Conservation (phyloP, 2,329 filamentous ascomycete species). For the Pseudocercospora eumusae region DNA sequence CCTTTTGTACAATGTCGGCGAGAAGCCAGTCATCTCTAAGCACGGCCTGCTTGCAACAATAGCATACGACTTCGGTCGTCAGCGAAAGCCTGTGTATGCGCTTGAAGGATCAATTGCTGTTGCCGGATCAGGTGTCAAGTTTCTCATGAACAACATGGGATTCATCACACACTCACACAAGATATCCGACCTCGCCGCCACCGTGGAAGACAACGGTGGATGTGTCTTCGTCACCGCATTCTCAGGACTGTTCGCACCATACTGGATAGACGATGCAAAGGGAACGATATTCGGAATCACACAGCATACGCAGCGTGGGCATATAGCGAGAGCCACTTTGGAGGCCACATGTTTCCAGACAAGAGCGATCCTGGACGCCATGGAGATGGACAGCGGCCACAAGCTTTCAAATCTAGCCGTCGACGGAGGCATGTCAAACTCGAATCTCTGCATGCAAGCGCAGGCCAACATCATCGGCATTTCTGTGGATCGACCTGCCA, state of each 20-base stretch:
- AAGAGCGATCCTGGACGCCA: conserved; percentile 88
- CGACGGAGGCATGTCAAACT: conserved; percentile 87
- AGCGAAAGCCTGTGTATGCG: conserved; percentile 65
- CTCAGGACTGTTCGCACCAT: conserved; percentile 85
- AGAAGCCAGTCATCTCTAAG: conserved; percentile 79
- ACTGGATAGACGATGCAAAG: conserved; percentile 92
- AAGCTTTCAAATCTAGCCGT: conserved; percentile 74
- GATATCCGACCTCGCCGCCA: conserved; percentile 64
- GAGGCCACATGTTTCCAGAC: conserved; percentile 93
- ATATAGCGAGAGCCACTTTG: conserved; percentile 84
- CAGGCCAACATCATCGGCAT: conserved; percentile 86
- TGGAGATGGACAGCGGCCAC: conserved; percentile 82
- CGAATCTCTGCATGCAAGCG: conserved; percentile 85
- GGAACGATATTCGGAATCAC: conserved; percentile 67
- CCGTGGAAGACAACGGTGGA: conserved; percentile 74
- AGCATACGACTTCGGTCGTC: conserved; percentile 69
- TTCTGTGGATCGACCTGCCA: conserved; percentile 77
- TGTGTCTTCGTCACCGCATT: conserved; percentile 88
- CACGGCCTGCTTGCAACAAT: conserved; percentile 84
- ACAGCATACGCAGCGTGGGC: conserved; percentile 78
- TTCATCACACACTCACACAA: conserved; percentile 65
- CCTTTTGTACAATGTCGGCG: conserved; percentile 83
- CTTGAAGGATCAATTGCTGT: conserved; percentile 80
- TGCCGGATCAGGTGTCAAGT: conserved; percentile 71
- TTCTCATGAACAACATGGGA: conserved; percentile 58